phyloP scores from a whole-genome alignment of 257 asterid genomes.

The Scutellaria galericulata region DNA sequence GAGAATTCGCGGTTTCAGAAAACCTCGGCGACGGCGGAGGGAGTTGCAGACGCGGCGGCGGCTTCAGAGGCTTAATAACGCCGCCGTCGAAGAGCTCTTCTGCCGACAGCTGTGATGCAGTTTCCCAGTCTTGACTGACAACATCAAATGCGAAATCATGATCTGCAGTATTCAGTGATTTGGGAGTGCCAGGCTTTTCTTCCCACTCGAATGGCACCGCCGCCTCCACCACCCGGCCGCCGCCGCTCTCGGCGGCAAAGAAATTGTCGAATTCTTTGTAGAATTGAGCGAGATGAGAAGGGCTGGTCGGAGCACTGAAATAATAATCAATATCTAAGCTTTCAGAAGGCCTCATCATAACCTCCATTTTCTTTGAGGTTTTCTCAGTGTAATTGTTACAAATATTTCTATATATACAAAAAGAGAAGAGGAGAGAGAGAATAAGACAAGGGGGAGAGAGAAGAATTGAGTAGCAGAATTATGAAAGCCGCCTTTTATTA shows the following conservation, averaged over 20 bases:
- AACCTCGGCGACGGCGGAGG: not conserved
- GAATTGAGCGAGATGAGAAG: conserved; percentile 57
- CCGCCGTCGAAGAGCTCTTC: conserved; percentile 85
- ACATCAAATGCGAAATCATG: conserved; percentile 61
- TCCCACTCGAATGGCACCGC: conserved; percentile 48
- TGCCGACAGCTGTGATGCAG: conserved; percentile 53
- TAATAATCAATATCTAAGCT: conserved; percentile 55
- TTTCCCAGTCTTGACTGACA: conserved; percentile 39
- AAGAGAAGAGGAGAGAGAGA: not conserved
- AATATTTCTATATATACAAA: not conserved
- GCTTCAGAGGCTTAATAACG: conserved; percentile 61
- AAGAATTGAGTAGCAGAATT: not conserved
- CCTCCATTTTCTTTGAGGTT: conserved; percentile 51
- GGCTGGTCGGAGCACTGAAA: conserved; percentile 77
- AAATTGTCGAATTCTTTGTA: conserved; percentile 45
- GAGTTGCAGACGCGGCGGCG: conserved; percentile 29
- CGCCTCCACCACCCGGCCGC: not conserved
- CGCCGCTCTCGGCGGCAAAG: not conserved
- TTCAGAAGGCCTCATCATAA: conserved; percentile 39
- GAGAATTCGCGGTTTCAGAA: not conserved
- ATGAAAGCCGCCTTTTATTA: conserved; percentile 57
- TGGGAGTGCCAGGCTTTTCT: conserved; percentile 43
- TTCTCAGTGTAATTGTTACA: not conserved
- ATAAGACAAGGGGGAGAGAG: not conserved
- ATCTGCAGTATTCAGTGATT: conserved; percentile 18